Evolutionary conservation across 805 yeast genomes (phyloP).

Genomic region (Cyberlindnera veronae): DNA sequence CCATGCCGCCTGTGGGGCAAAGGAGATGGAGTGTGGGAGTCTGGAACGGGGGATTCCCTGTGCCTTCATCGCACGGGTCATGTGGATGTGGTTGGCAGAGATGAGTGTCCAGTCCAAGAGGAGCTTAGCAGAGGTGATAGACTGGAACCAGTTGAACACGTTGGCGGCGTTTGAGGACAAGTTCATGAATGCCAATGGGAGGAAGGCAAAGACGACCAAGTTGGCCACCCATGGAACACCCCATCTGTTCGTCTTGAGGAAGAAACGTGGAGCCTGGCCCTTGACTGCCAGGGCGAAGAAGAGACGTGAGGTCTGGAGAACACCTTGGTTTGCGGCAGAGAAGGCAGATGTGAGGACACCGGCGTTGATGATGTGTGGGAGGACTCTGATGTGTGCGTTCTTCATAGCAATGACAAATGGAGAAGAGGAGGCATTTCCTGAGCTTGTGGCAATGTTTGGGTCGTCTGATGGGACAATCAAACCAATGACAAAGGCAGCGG

Average conservation of each 20-base stretch:
- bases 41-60: constrained; percentile 29
- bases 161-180: constrained; percentile 27
- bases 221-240: constrained; percentile 35
- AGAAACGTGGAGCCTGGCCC: too few species aligned
- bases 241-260: constrained; percentile 31
- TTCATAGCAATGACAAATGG: constrained; percentile 41
- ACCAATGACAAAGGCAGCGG: constrained; percentile 32
- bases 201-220: constrained; percentile 27
- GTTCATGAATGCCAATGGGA: constrained; percentile 38
- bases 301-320: constrained; percentile 32
- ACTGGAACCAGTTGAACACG: constrained; percentile 36
- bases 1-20: constrained; percentile 31
- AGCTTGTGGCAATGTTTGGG: constrained; percentile 27
- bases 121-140: constrained; percentile 31
- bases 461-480: constrained; percentile 34
- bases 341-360: constrained; percentile 39
- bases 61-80: constrained; percentile 37
- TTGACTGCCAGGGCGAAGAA: too few species aligned
- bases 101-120: constrained; percentile 34
- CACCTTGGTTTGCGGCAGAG: constrained; percentile 34
- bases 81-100: constrained; percentile 30
- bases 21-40: constrained; percentile 17
- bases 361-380: constrained; percentile 41
- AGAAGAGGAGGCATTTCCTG: constrained; percentile 33
- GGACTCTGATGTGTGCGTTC: too few species aligned